Evolutionary conservation across 768 basidiomycete genomes (phyloP).

Genomic region (Lepiota brunneoincarnata): DNA sequence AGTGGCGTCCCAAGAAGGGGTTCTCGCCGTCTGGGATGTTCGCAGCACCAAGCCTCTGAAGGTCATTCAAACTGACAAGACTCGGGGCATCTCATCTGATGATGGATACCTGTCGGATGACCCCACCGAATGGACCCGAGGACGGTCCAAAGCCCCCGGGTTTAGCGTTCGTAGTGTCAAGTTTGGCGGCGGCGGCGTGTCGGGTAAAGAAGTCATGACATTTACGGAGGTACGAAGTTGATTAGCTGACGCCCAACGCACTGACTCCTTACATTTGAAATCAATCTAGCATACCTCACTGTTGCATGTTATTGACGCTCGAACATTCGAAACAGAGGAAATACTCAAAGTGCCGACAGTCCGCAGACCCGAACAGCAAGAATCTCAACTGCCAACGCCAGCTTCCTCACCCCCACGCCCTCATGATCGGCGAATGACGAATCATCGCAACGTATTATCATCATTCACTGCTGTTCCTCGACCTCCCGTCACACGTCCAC

Average conservation of each 20-base stretch:
- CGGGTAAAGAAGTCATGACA: conserved; percentile 15
- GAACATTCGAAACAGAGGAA: conserved; percentile 15
- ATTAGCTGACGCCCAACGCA: neutral
- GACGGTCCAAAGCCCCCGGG: conserved; percentile 12
- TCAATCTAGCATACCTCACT: conserved; percentile 13
- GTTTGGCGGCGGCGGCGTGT: conserved; percentile 14
- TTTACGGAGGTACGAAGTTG: conserved; percentile 13
- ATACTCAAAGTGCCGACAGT: conserved; percentile 13
- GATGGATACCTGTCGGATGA: conserved; percentile 15
- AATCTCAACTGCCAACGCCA: neutral
- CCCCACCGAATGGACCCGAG: conserved; percentile 16
- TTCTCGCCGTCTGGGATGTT: conserved; percentile 17
- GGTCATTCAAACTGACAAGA: conserved; percentile 18
- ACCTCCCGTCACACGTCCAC: neutral
- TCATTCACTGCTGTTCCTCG: conserved; percentile 8
- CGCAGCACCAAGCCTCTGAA: conserved; percentile 16
- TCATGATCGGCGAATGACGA: neutral
- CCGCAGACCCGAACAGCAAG: neutral
- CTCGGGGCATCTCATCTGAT: conserved; percentile 14
- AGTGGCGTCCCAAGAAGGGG: conserved; percentile 18
- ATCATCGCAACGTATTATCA: conserved; percentile 8
- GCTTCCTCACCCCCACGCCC: neutral
- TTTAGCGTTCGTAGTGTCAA: conserved; percentile 18
- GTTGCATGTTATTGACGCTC: conserved; percentile 16
- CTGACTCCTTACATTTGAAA: neutral